A percentile compares a stretch with the other conserved stretches of the same genome.
These are phyloP conservation scores for Zasmidium cellare DNA, from an alignment of 2,329 filamentous ascomycete species.

Conservation along the genomic window DNA sequence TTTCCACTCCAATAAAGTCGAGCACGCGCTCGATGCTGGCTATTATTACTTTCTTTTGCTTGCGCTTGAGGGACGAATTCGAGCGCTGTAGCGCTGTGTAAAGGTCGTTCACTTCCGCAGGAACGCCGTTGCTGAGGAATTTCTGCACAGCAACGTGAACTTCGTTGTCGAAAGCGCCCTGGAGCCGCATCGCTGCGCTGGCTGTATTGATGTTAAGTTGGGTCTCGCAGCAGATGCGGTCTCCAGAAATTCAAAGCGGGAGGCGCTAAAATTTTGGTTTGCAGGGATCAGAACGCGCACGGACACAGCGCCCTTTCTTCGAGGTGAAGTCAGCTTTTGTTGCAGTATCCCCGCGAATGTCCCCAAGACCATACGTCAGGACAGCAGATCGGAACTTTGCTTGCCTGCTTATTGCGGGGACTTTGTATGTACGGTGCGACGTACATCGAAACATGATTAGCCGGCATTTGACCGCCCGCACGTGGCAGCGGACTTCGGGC, in stretches of 20 bases:
- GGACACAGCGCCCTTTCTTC: no score
- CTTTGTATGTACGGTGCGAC: no score
- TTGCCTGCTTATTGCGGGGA: no score
- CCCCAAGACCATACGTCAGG: no score
- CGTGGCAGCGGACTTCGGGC: conserved; percentile 9
- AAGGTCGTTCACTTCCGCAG: conserved; percentile 42
- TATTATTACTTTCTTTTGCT: conserved; percentile 78
- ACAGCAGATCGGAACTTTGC: no score
- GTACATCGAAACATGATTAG: background rate
- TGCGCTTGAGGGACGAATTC: conserved; percentile 81
- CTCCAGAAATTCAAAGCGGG: background rate
- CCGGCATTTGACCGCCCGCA: background rate
- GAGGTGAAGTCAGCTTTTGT: no score
- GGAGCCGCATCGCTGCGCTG: conserved; percentile 12
- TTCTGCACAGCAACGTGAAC: conserved; percentile 54
- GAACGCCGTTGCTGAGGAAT: conserved; percentile 28
- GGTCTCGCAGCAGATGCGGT: background rate
- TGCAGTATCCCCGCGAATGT: no score
- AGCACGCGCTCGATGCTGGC: conserved; percentile 83
- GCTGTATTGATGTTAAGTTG: background rate
- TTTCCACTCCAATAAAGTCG: conserved; percentile 67
- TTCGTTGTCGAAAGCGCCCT: conserved; percentile 42
- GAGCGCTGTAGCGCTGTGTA: conserved; percentile 81
- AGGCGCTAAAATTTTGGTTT: background rate
- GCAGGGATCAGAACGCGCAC: background rate